Conservation (phyloP, 2,329 filamentous ascomycete genomes). For the Fusarium torulosum region DNA sequence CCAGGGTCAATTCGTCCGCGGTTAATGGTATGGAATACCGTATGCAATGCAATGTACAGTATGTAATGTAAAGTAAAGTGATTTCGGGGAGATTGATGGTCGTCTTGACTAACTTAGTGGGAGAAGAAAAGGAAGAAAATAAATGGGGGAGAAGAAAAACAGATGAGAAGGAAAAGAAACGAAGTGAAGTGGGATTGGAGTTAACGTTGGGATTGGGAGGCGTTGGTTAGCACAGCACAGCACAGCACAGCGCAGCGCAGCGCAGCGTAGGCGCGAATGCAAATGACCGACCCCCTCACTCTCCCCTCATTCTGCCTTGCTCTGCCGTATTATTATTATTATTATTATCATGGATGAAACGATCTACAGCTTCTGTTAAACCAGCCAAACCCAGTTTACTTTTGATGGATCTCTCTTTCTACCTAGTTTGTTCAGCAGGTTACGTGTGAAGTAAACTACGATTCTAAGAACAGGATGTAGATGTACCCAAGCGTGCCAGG, state of each 20-base stretch:
- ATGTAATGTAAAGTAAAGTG: conserved; percentile 15
- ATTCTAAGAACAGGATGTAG: not conserved
- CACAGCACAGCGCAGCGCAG: not conserved
- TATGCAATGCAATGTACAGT: not conserved
- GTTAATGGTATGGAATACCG: not conserved
- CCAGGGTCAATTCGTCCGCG: conserved; percentile 35
- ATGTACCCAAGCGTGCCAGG: not conserved
- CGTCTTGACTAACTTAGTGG: conserved; percentile 4
- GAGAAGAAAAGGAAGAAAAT: conserved; percentile 9
- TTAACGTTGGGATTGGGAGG: conserved; percentile 38
- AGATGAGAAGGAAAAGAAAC: conserved; percentile 8
- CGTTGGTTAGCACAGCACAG: conserved; percentile 40
- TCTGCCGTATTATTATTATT: conserved; percentile 4
- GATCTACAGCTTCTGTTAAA: not conserved
- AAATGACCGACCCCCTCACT: not conserved
- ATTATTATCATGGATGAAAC: conserved; percentile 6
- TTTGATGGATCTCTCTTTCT: not conserved
- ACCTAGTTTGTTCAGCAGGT: not conserved
- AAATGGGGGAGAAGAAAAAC: conserved; percentile 14
- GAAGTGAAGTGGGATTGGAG: conserved; percentile 33
- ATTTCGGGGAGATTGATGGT: conserved; percentile 14
- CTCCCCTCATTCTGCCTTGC: conserved; percentile 16
- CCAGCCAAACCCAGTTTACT: not conserved
- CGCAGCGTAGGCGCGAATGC: conserved; percentile 1
- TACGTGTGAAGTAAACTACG: not conserved